Evolutionary conservation across 2,329 filamentous ascomycete species (phyloP).

Genomic region (Epichloe festucae): DNA sequence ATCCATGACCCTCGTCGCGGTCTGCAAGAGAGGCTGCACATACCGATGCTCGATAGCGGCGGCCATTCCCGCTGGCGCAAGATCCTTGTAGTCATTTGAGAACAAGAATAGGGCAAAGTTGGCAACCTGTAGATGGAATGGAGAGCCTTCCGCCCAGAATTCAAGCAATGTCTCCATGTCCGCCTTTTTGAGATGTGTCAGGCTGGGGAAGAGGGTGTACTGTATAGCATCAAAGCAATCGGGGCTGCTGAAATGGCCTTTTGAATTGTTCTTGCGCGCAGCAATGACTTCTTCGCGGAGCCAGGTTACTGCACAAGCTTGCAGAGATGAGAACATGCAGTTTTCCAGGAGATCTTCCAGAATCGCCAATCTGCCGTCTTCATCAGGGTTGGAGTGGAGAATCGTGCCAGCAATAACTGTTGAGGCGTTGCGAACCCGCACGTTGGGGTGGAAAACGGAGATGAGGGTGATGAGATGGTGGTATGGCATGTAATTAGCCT

Average conservation of each 20-base stretch:
- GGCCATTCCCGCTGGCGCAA: conserved; percentile 44
- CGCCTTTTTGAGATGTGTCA: conserved; percentile 32
- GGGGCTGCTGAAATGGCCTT: conserved; percentile 34
- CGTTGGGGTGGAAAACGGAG: conserved; percentile 41
- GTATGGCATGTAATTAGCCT: conserved; percentile 42
- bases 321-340: conserved; percentile 48
- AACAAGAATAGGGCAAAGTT: conserved; percentile 49
- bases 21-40: conserved; percentile 36
- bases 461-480: conserved; percentile 46
- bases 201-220: conserved; percentile 46
- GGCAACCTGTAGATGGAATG: conserved; percentile 45
- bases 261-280: conserved; percentile 21
- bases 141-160: conserved; percentile 37
- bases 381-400: conserved; percentile 46
- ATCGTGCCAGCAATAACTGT: conserved; percentile 39
- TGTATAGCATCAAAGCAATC: conserved; percentile 48
- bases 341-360: conserved; percentile 53
- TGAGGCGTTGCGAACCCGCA: conserved; percentile 41
- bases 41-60: conserved; percentile 46
- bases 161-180: conserved; percentile 32
- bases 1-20: conserved; percentile 24
- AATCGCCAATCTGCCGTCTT: conserved; percentile 45
- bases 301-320: conserved; percentile 51
- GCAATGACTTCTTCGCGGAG: conserved; percentile 48
- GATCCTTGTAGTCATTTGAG: conserved; percentile 27